phyloP scores from a whole-genome alignment of 2,329 filamentous ascomycete genomes.

The Botryotinia narcissicola region DNA sequence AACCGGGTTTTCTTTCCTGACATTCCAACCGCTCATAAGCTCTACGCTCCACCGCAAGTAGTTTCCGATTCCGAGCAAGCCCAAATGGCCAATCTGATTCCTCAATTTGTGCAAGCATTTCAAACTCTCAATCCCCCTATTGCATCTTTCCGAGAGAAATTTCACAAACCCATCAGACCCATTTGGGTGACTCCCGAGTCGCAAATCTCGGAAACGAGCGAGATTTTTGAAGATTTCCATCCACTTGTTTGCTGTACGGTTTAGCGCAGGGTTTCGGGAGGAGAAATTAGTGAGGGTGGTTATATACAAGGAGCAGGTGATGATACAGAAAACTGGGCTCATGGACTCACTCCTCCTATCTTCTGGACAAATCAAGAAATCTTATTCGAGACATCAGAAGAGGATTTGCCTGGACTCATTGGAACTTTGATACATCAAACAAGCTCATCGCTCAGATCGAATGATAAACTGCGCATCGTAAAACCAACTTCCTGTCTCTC shows the following conservation, averaged over 20 bases:
- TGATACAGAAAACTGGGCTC: conserved; percentile 90
- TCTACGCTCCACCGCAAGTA: conserved; percentile 70
- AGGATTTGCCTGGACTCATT: conserved; percentile 57
- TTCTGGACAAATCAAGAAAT: conserved; percentile 72
- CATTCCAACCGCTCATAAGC: conserved; percentile 44
- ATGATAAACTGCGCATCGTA: conserved; percentile 24
- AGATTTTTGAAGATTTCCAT: conserved; percentile 58
- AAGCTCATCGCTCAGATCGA: not conserved
- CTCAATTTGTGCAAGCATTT: conserved; percentile 53
- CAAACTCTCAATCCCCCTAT: conserved; percentile 61
- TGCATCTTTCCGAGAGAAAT: conserved; percentile 48
- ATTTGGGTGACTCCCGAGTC: conserved; percentile 78
- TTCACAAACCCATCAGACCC: conserved; percentile 72
- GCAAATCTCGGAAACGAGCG: conserved; percentile 41
- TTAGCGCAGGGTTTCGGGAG: conserved; percentile 67
- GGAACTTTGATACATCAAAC: conserved; percentile 41
- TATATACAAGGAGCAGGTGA: conserved; percentile 96
- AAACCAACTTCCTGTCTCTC: conserved; percentile 35
- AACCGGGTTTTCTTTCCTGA: conserved; percentile 75
- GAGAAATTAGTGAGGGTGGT: conserved; percentile 65
- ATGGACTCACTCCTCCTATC: conserved; percentile 69
- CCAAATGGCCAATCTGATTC: conserved; percentile 63
- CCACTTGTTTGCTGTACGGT: conserved; percentile 84
- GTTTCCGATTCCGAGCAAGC: conserved; percentile 73
- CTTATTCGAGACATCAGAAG: conserved; percentile 64